Evolutionary conservation across 1,139 yeast species (phyloP).

Genomic region (Geotrichum klebahnii): DNA sequence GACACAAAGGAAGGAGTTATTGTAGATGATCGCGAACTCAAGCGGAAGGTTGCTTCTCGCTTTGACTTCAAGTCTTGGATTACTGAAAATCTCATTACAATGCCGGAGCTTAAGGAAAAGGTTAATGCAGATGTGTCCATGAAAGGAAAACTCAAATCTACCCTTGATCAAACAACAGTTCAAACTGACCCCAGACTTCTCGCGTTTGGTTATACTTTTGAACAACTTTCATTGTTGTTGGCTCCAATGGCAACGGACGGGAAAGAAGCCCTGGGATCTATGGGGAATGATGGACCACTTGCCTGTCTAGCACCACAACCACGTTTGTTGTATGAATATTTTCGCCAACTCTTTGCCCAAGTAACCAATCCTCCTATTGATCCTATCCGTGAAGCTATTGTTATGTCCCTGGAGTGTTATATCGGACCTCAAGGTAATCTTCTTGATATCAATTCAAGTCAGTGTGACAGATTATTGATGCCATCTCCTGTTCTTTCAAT

Average conservation of each 20-base stretch:
- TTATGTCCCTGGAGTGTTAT: conserved; percentile 94
- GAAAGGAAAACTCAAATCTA: conserved; percentile 27
- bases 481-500: conserved; percentile 77
- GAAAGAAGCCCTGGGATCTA: conserved; percentile 92
- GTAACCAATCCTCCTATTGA: conserved; percentile 98
- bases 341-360: conserved; percentile 94
- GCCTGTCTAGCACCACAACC: conserved; percentile 95
- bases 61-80: conserved; percentile 94
- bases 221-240: conserved; percentile 74
- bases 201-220: conserved; percentile 90
- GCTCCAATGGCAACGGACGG: conserved; percentile 93
- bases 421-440: conserved; percentile 96
- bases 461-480: conserved; percentile 80
- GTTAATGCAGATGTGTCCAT: conserved; percentile 25
- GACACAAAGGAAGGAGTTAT: conserved; percentile 90
- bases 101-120: conserved; percentile 66
- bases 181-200: conserved; percentile 78
- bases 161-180: conserved; percentile 43
- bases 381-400: conserved; percentile 93
- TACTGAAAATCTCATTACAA: conserved; percentile 73
- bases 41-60: conserved; percentile 72
- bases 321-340: conserved; percentile 82
- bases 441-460: conserved; percentile 85
- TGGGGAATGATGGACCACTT: conserved; percentile 96
- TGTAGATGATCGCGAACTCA: conserved; percentile 88